These are phyloP conservation scores for Lagenaria siceraria DNA, from an alignment of 306 rosid genomes.

Conservation along the genomic window DNA sequence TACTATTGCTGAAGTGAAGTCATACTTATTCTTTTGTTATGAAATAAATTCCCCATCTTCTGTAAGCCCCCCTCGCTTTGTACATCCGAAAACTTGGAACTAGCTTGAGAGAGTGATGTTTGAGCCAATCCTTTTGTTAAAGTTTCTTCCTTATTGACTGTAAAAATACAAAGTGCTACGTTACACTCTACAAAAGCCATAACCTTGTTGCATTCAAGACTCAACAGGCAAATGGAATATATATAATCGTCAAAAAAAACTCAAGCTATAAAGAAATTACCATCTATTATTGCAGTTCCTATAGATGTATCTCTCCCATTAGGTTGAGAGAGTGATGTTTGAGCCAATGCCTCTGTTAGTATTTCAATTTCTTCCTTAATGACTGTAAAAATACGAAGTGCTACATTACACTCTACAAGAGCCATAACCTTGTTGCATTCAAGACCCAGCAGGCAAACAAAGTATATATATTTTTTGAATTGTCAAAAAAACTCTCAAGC, in stretches of 20 bases:
- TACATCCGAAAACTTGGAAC: background rate
- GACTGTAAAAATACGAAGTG: background rate
- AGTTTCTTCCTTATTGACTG: background rate
- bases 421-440: background rate
- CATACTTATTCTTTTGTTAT: background rate
- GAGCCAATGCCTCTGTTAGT: no score
- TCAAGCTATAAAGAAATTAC: background rate
- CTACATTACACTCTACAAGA: background rate
- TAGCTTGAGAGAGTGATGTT: background rate
- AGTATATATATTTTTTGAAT: background rate
- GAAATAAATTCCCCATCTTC: background rate
- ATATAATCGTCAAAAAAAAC: background rate
- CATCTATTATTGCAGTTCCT: background rate
- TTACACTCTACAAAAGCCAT: background rate
- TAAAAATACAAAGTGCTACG: background rate
- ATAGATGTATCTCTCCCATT: background rate
- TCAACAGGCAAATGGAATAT: background rate
- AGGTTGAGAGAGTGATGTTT: no score
- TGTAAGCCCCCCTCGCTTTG: background rate
- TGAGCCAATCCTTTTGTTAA: background rate
- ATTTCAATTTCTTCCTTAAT: background rate
- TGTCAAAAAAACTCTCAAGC: background rate
- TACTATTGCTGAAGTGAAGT: background rate
- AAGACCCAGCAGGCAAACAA: background rate
- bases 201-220: background rate